These are phyloP conservation scores for Kodamaea restingae DNA, from an alignment of 805 yeast species.

Conservation along the genomic window DNA sequence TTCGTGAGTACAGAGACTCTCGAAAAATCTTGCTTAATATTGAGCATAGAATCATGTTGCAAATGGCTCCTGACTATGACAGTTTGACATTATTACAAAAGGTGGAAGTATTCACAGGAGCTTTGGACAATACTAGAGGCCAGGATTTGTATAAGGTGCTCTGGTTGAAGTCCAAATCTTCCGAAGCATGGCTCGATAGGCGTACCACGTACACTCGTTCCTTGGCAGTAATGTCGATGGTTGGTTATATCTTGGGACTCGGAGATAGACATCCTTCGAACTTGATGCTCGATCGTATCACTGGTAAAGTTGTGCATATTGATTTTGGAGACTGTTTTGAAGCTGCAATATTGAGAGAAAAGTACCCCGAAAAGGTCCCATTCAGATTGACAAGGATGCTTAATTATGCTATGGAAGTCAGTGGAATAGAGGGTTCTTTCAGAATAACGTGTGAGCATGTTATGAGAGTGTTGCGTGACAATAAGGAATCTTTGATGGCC, in stretches of 20 bases:
- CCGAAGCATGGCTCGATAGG: slow-evolving; percentile 97
- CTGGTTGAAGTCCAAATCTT: slow-evolving; percentile 93
- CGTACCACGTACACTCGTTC: slow-evolving; percentile 95
- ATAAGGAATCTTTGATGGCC: slow-evolving; percentile 96
- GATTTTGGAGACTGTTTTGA: slow-evolving; percentile 99
- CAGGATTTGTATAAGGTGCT: slow-evolving; percentile 93
- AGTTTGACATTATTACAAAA: slow-evolving; percentile 83
- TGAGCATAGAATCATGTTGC: slow-evolving; percentile 93
- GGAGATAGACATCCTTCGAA: slow-evolving; percentile 99
- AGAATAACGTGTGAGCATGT: slow-evolving; percentile 96
- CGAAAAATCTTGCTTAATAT: slow-evolving; percentile 84
- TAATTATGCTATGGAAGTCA: slow-evolving; percentile 97
- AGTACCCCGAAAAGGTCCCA: slow-evolving; percentile 97
- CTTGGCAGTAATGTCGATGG: slow-evolving; percentile 98
- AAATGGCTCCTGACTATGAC: slow-evolving; percentile 97
- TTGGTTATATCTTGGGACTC: slow-evolving; percentile 90
- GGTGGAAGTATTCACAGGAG: slow-evolving; percentile 94
- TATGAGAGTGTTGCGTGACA: slow-evolving; percentile 89
- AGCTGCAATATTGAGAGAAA: slow-evolving; percentile 93
- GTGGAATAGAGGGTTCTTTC: slow-evolving; percentile 97
- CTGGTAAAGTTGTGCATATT: slow-evolving; percentile 95
- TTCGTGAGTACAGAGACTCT: slow-evolving; percentile 88
- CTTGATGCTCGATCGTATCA: slow-evolving; percentile 86
- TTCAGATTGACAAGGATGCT: slow-evolving; percentile 95
- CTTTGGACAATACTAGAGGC: slow-evolving; percentile 91